A percentile compares a stretch with the other conserved stretches of the same genome.
Evolutionary conservation across 2,329 filamentous ascomycete genomes (phyloP).

Genomic region (Beauveria australis): DNA sequence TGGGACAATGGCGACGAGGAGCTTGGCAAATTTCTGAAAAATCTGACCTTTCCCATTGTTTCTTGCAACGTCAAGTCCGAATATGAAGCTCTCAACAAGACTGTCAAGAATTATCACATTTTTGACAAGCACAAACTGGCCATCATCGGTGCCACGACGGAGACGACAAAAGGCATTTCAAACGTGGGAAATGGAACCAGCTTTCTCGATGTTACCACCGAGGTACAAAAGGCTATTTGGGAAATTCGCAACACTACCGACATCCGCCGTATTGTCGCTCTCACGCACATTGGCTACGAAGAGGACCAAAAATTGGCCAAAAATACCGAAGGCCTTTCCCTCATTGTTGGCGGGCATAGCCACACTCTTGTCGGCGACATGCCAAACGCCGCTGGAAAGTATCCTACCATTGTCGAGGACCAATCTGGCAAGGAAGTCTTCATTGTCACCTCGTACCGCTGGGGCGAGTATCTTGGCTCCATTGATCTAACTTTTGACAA

Average conservation of each 20-base stretch:
- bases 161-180: conserved; percentile 49
- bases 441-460: conserved; percentile 58
- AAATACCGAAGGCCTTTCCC: conserved; percentile 53
- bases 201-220: conserved; percentile 49
- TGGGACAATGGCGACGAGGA: conserved; percentile 57
- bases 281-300: conserved; percentile 61
- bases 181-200: conserved; percentile 48
- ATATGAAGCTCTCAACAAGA: conserved; percentile 50
- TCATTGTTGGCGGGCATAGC: conserved; percentile 58
- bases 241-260: conserved; percentile 53
- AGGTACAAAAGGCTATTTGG: conserved; percentile 54
- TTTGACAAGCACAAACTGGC: conserved; percentile 54
- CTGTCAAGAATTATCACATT: conserved; percentile 57
- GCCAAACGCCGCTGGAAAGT: conserved; percentile 48
- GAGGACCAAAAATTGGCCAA: conserved; percentile 53
- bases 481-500: conserved; percentile 58
- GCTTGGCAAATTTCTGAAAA: conserved; percentile 52
- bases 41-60: conserved; percentile 57
- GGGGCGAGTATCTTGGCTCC: conserved; percentile 61
- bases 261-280: conserved; percentile 55
- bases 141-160: conserved; percentile 56
- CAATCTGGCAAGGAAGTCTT: conserved; percentile 58
- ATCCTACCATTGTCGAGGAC: conserved; percentile 56
- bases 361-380: conserved; percentile 54
- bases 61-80: conserved; percentile 56